Base-by-base conservation (phyloP, 1,284 basidiomycete species). In the Cystobasidium slooffiae region DNA sequence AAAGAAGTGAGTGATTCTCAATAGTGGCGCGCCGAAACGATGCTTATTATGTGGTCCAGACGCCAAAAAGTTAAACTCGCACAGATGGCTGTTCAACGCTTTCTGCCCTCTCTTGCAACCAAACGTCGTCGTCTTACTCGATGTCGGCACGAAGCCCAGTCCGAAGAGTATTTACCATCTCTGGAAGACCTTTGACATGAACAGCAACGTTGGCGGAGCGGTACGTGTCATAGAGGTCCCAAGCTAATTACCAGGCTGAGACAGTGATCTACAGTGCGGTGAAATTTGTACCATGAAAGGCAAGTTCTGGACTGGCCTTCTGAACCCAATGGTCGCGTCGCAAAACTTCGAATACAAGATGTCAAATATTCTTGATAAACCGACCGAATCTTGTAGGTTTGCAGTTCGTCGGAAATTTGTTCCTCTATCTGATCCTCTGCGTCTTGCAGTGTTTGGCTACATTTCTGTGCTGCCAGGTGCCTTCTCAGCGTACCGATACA, bases 1-100 rank as follows among this genome's bases (percentile, higher is more conserved):
- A 95, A 83, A 89, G 91, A 83, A 94, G 93, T 72, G 41, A 20
- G 70, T 56, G 2, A 22, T 39, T n/a, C 47, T 16, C 51, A 5
- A 0, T 22, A 37, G 64, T 20, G n/a, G 47, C 31, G 46, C 51
- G 20, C 1, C 64, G 31, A 22, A 14, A 6, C 37, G 22, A 31
- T 18, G 22, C 55, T 55, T 39, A 59, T 39, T 18, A 47, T 81
- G 68, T 82, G 66, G 31, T 20, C 37, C 51, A 73, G 70, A 73
- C 44, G 78, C 80, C 43, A 82, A 83, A 62, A 82, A 85, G 82
- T 93, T 96, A 83, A 97, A 96, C 83, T 94, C 91, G 6, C 94
- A 97, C 78, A 86, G 94, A 51, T 94, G 92, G 94, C 94, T 94
- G 82, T 96, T 97, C 83, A 96, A 96, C 81, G 94, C 93, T 0